Evolutionary conservation across 2,329 filamentous ascomycete genomes (phyloP), one percentile per base, ranked within the genome.

Genomic region (Magnaporthiopsis rhizophila): DNA sequence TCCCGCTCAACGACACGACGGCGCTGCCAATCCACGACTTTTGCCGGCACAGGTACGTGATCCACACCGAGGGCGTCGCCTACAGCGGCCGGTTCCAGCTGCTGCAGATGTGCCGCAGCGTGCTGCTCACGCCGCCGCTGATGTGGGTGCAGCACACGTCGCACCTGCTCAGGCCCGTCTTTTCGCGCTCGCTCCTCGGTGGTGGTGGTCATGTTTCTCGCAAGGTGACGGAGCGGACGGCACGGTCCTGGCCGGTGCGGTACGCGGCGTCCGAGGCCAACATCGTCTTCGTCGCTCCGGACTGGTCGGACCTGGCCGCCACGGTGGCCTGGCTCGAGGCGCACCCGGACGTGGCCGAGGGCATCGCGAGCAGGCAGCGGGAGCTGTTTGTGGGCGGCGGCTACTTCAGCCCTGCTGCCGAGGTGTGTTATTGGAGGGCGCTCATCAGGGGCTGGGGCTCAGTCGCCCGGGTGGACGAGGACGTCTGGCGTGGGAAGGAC

Each of bases 1-100:
- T 80, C 68, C 66, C 76, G 7, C 72, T 83, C 15, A 72, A 72
- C 24, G 65, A 76, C 65, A 75, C 75, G 18, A 84, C 84, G 72
- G 76, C 77, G 11, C 68, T 84, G 12, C 66, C 68, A 11, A 80
- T 84, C 67, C 76, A 81, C 66, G 80, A 80, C 60, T 84, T 84
- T 66, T 84, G 82, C 71, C 72, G 72, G 64, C 80, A 81, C 71
- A 78, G 77, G 64, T 83, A 83, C 70, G 73, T 84, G 58, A 71
- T 83, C 32, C 78, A 83, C 70, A 83, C 81, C 8, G 81, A 84
- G 72, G 81, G 81, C 7, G 74, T 84, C n/a, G 78, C 80, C 4
- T 84, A 84, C 72, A 80, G 76, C 64, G 81, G 81, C 1, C 77
- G 81, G 15, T 78, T 84, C 65, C 79, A 79, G 66, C 83, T 79